Percentiles rank a stretch among this genome's conserved stretches.
phyloP scores from a whole-genome alignment of 2,329 filamentous ascomycete species.

The Claviceps capensis region DNA sequence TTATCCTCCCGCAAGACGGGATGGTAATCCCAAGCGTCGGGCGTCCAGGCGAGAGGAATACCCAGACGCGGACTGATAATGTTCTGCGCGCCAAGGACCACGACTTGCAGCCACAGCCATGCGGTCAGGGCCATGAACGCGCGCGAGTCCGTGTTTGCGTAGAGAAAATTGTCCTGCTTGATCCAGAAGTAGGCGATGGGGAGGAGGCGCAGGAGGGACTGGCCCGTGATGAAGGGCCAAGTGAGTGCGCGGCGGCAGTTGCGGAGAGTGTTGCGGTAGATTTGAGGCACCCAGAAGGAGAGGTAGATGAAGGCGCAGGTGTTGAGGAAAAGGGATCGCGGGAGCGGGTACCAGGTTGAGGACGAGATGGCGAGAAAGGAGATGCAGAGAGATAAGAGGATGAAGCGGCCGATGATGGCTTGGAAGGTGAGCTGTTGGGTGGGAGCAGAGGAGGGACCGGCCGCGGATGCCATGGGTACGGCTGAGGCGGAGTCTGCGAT shows the following conservation, averaged over 20 bases:
- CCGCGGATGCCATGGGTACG: constrained; percentile 14
- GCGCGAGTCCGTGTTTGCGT: constrained; percentile 52
- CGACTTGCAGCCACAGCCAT: constrained; percentile 83
- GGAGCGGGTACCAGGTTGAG: constrained; percentile 42
- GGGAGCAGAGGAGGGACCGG: constrained; percentile 10
- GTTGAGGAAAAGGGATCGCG: constrained; percentile 46
- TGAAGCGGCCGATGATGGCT: constrained; percentile 41
- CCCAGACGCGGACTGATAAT: constrained; percentile 82
- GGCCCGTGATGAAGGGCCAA: constrained; percentile 81
- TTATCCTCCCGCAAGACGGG: constrained; percentile 74
- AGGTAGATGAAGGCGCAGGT: constrained; percentile 60
- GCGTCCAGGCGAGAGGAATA: constrained; percentile 52
- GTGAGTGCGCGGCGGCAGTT: constrained; percentile 85
- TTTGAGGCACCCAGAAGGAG: constrained; percentile 87
- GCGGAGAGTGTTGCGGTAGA: constrained; percentile 75
- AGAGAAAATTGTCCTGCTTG: constrained; percentile 65
- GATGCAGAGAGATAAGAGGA: constrained; percentile 40
- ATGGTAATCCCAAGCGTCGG: constrained; percentile 89
- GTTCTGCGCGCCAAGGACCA: constrained; percentile 67
- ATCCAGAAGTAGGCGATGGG: constrained; percentile 82
- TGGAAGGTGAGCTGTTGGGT: constrained; percentile 29
- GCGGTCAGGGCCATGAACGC: constrained; percentile 46
- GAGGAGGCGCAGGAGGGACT: constrained; percentile 62
- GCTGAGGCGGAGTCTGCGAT: constrained; percentile 32
- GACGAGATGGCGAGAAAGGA: constrained; percentile 47